Base-by-base conservation (phyloP, 139 green algal genomes). In the Ettlia oleoabundans region DNA sequence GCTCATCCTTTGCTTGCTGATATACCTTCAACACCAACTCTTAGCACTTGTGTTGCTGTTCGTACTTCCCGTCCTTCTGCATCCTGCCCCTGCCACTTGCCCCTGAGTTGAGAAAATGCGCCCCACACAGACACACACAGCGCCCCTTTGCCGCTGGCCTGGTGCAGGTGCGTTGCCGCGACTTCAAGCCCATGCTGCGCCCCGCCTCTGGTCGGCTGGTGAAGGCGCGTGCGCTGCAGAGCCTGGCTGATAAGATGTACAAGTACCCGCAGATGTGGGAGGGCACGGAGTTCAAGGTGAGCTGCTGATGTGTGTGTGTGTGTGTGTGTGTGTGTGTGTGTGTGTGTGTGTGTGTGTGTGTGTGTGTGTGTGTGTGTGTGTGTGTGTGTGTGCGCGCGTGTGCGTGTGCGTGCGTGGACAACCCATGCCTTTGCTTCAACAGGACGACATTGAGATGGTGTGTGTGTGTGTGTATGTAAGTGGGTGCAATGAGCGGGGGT, bases 211-310 rank as follows among this genome's bases (percentile, higher is more conserved):
- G 47, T 3, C 13, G 40, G 8, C 28, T 72, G n/a, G 58, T 81
- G 51, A 81, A 81, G n/a, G 58, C 75, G 3, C 58, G 75, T 3
- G 75, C 75, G 28, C 75, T 81, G 75, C 75, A 81, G 75, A 30
- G 3, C 13, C 37, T 70, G 18, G 64, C 28, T 13, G 28, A 55
- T 38, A 62, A 53, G 37, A 53, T 80, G 37, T 19, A 37, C 35
- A 10, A 52, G 15, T 80, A 37, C 73, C 53, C 73, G 41, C 8
- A 6, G 28, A 33, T 47, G 19, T 78, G 73, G 53, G 18, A 37
- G 15, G 35, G n/a, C 37, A 35, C 30, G 72, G 32, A 19, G 9
- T 38, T 69, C 26, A 69, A 55, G 73, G 73, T 69, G 73, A 33
- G 58, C n/a, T 15, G 58, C 18, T 21, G 22, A 10, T 30, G 24